Conservation (phyloP, 208 protist genomes). For the Wallacemonas sp. region DNA sequence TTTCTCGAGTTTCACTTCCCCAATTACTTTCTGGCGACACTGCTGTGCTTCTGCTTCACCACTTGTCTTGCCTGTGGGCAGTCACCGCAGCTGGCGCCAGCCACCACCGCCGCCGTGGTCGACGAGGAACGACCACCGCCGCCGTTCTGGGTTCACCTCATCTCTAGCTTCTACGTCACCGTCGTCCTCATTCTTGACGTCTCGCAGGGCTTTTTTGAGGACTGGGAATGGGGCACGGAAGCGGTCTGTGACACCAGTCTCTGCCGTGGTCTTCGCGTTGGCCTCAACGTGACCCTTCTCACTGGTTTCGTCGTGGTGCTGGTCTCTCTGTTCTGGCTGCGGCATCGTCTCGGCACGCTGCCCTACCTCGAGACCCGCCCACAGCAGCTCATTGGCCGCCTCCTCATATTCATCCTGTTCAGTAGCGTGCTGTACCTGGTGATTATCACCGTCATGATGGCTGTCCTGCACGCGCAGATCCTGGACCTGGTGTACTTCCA, state of each 20-base stretch:
- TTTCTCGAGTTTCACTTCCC: constrained; percentile 77
- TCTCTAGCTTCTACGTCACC: constrained; percentile 29
- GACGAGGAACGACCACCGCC: constrained; percentile 8
- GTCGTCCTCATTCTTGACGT: constrained; percentile 38
- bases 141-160: constrained; percentile 38
- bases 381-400: constrained; percentile 75
- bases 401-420: constrained; percentile 83
- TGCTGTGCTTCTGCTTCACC: constrained; percentile 46
- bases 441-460: constrained; percentile 43
- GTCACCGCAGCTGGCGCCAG: background rate
- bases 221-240: constrained; percentile 34
- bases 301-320: constrained; percentile 48
- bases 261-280: constrained; percentile 32
- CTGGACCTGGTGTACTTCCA: constrained; percentile 66
- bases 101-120: background rate
- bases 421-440: constrained; percentile 63
- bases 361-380: constrained; percentile 78
- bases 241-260: constrained; percentile 24
- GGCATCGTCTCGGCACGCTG: constrained; percentile 47
- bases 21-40: constrained; percentile 62
- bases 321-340: constrained; percentile 54
- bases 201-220: constrained; percentile 28
- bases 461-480: constrained; percentile 49
- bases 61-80: background rate
- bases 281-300: constrained; percentile 45